Conservation (phyloP, 139 green algal genomes). For the Chlamydomonas urium region DNA sequence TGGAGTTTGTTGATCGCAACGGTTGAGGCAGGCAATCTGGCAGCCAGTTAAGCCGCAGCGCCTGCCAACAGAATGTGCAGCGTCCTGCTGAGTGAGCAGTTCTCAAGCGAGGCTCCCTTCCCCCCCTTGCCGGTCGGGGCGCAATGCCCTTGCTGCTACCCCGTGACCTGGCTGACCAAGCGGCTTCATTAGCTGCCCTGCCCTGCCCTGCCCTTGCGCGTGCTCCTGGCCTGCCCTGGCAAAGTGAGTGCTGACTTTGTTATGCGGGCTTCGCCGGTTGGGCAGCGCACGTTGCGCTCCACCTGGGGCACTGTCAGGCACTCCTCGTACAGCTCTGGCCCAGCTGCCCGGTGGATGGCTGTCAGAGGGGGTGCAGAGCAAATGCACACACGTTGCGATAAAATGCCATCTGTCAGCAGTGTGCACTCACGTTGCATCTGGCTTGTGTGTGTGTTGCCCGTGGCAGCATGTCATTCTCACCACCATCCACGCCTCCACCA, state of each 20-base stretch:
- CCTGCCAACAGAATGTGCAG: no score
- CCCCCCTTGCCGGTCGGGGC: no score
- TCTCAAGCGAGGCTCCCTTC: no score
- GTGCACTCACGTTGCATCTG: background rate
- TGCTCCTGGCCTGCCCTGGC: no score
- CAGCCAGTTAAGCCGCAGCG: no score
- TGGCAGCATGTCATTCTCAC: slow-evolving; percentile 18
- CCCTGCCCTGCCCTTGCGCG: no score
- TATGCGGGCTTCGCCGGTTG: slow-evolving; percentile 69
- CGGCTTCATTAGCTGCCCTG: no score
- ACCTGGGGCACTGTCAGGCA: slow-evolving; percentile 64
- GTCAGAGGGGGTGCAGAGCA: slow-evolving; percentile 4
- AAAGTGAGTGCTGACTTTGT: slow-evolving; percentile 54
- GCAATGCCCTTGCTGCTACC: no score
- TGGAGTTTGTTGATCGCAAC: no score
- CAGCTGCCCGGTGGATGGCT: slow-evolving; percentile 83
- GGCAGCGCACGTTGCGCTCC: slow-evolving; percentile 59
- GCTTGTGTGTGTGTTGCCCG: background rate
- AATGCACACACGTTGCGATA: background rate
- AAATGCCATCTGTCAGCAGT: background rate
- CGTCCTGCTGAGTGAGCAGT: no score
- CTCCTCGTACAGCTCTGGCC: slow-evolving; percentile 58
- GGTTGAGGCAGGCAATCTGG: no score
- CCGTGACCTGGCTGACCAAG: no score
- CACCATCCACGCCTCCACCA: slow-evolving; percentile 81